phyloP scores from a whole-genome alignment of 192 early-diverging fungal species.

The Coemansia erecta region DNA sequence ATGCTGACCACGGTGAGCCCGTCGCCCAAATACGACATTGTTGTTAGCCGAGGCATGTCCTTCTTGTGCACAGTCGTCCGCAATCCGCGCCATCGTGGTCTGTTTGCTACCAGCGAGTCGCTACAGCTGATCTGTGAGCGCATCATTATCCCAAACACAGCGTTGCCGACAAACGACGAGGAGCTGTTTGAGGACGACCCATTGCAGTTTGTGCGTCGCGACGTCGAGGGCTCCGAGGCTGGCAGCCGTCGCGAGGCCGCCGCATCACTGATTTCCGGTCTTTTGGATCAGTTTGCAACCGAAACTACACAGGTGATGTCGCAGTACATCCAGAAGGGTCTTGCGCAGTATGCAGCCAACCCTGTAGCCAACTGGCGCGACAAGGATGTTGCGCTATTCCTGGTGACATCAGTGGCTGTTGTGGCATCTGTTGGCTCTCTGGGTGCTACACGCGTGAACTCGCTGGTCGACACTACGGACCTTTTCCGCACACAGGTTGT shows the following conservation, averaged over 20 bases:
- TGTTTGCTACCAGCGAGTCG: slow-evolving; percentile 73
- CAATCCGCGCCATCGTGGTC: slow-evolving; percentile 62
- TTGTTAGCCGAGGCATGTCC: slow-evolving; percentile 86
- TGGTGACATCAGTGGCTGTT: slow-evolving; percentile 87
- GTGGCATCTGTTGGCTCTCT: slow-evolving; percentile 70
- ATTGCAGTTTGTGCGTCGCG: slow-evolving; percentile 89
- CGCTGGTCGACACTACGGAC: slow-evolving; percentile 75
- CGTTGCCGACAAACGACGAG: slow-evolving; percentile 80
- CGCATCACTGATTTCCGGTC: slow-evolving; percentile 85
- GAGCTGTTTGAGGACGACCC: slow-evolving; percentile 97
- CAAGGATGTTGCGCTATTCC: slow-evolving; percentile 93
- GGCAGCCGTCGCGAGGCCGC: slow-evolving; percentile 93
- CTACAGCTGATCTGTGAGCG: slow-evolving; percentile 84
- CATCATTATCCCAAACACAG: slow-evolving; percentile 91
- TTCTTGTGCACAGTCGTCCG: slow-evolving; percentile 88
- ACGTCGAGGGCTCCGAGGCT: slow-evolving; percentile 87
- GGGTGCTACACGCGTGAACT: slow-evolving; percentile 85
- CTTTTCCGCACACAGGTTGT: slow-evolving; percentile 83
- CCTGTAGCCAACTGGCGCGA: slow-evolving; percentile 79
- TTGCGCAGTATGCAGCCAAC: slow-evolving; percentile 71
- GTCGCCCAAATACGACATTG: slow-evolving; percentile 76
- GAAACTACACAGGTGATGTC: slow-evolving; percentile 85
- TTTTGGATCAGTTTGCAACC: slow-evolving; percentile 82
- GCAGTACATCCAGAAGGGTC: slow-evolving; percentile 68
- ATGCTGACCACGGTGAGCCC: slow-evolving; percentile 74